Percentiles rank a stretch among this genome's conserved stretches.
These are phyloP conservation scores for Oxytropis ochrocephala DNA, from an alignment of 306 rosid species.

Conservation along the genomic window DNA sequence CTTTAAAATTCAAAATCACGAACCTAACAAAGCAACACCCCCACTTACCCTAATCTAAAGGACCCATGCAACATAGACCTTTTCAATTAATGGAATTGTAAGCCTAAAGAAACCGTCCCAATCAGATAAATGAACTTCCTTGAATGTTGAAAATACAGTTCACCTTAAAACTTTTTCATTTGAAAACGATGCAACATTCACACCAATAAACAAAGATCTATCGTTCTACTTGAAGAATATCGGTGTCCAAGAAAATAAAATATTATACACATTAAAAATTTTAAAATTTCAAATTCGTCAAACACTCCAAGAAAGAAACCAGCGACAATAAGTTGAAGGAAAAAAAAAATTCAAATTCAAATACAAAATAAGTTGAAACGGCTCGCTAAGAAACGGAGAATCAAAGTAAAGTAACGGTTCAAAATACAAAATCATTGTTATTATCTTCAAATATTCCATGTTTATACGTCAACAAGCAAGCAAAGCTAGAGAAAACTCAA, in stretches of 20 bases:
- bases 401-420: background rate
- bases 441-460: background rate
- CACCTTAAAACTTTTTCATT: background rate
- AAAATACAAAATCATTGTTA: conserved; percentile 1
- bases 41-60: conserved; percentile 16
- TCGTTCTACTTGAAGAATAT: conserved; percentile 8
- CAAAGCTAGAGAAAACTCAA: background rate
- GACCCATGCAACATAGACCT: conserved; percentile 11
- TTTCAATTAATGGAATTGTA: background rate
- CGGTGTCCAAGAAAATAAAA: background rate
- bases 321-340: background rate
- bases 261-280: background rate
- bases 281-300: background rate
- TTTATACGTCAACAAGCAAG: background rate
- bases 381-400: conserved; percentile 1
- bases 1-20: conserved; percentile 26
- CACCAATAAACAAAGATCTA: background rate
- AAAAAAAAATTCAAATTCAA: background rate
- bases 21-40: conserved; percentile 24
- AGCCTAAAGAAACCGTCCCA: background rate
- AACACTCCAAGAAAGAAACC: background rate
- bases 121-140: conserved; percentile 18
- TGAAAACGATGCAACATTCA: conserved; percentile 3
- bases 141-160: conserved; percentile 16
- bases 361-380: conserved; percentile 3